Evolutionary conservation across 805 yeast genomes (phyloP), one percentile per base, ranked within the genome.

Genomic region (Yarrowia sp.): DNA sequence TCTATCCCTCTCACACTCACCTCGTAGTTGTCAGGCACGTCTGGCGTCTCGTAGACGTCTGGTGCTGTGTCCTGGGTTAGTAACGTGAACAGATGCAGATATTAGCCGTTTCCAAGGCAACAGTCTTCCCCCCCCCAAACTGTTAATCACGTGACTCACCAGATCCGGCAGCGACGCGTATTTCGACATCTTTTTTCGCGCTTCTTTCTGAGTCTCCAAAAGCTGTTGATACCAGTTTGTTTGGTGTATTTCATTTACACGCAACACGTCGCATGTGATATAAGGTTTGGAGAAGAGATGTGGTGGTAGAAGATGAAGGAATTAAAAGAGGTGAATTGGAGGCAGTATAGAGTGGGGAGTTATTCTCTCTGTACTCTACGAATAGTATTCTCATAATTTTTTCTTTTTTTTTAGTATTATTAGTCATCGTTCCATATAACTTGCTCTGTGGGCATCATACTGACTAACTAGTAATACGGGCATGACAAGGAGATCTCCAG

Each of bases 31-130:
- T 58, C 50, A 2, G 64, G 33, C 39, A 58, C 50, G 9, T 58
- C 64, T 14, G 64, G 64, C 64, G 64, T 58, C 40, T 58, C 64
- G 13, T 58, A 58, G 34, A 58, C 64, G 50, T 58, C 64, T 58
- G 64, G 64, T 9, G 64, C 64, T 33, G 64, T 58, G 13, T 58
- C 64, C 64, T 58, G 39, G 4, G 61, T 55, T 55, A 55, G 61
- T 24, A 15, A 12, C 8, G 33, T 43, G 2, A 7, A 7, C 6
- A 33, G n/a, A 6, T 19, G n/a, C 13, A 10, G 24, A 5, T 19
- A 14, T 19, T 4, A 4, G 6, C 15, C 4, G 34, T 10, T 7
- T 44, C 33, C 36, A 49, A 47, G 17, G 55, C 6, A 39, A 19
- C 9, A 30, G 9, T 9, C 9, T 24, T 9, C n/a, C 15, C 14